Conservation (phyloP, 1,139 yeast species). For the Diutina catenulata region DNA sequence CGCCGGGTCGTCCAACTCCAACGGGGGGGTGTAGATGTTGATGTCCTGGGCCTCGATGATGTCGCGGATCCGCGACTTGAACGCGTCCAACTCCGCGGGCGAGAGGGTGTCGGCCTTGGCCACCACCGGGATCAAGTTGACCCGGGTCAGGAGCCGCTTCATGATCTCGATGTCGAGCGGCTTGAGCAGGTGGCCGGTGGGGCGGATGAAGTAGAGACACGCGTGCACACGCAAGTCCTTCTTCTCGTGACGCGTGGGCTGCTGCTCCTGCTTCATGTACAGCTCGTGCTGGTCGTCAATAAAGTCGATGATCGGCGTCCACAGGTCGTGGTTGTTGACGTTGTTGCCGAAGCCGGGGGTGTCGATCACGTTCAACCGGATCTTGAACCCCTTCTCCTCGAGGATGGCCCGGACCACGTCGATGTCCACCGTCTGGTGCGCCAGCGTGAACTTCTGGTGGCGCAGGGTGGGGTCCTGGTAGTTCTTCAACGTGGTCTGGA, state of each 20-base stretch:
- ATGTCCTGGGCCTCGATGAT: slow-evolving; percentile 89
- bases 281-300: slow-evolving; percentile 95
- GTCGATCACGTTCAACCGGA: slow-evolving; percentile 81
- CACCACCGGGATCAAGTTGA: slow-evolving; percentile 87
- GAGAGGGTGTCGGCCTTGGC: slow-evolving; percentile 92
- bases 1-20: slow-evolving; percentile 61
- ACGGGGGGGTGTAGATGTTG: slow-evolving; percentile 81
- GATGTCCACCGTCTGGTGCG: slow-evolving; percentile 84
- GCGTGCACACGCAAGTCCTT: slow-evolving; percentile 93
- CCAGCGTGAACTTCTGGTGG: slow-evolving; percentile 47
- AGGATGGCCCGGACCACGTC: slow-evolving; percentile 82
- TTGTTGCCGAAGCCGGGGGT: slow-evolving; percentile 98
- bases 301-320: slow-evolving; percentile 90
- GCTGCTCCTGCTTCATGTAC: slow-evolving; percentile 93
- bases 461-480: slow-evolving; percentile 50
- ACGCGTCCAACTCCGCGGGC: slow-evolving; percentile 66
- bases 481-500: slow-evolving; percentile 59
- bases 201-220: slow-evolving; percentile 87
- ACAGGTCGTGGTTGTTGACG: slow-evolving; percentile 83
- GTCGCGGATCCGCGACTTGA: slow-evolving; percentile 81
- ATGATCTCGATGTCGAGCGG: slow-evolving; percentile 92
- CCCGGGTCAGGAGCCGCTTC: slow-evolving; percentile 79
- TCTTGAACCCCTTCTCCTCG: slow-evolving; percentile 83
- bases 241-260: slow-evolving; percentile 60
- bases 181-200: slow-evolving; percentile 89